These are phyloP conservation scores for Marasmius tenuissimus DNA, from an alignment of 1,284 basidiomycete species.

Conservation along the genomic window DNA sequence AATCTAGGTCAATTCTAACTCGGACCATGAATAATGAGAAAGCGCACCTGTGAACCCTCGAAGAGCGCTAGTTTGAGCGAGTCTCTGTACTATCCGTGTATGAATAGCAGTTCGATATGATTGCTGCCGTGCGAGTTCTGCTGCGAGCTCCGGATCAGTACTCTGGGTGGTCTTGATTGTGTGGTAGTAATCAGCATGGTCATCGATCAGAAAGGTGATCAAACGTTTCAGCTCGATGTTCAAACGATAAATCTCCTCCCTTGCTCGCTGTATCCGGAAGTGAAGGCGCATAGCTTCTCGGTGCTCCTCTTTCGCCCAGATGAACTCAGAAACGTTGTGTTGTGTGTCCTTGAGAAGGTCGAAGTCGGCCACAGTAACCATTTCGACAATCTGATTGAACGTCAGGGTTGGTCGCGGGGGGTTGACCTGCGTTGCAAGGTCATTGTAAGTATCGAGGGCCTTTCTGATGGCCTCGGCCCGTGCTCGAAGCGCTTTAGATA, in stretches of 20 bases:
- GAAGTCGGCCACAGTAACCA: constrained; percentile 6
- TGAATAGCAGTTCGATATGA: not conserved
- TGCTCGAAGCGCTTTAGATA: constrained; percentile 15
- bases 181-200: not conserved
- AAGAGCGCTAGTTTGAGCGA: not conserved
- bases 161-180: not conserved
- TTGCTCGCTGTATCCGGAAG: not conserved
- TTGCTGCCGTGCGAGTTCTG: not conserved
- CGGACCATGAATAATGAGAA: not conserved
- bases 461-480: constrained; percentile 14
- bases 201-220: constrained; percentile 6
- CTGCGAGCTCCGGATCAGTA: not conserved
- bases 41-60: not conserved
- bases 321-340: not conserved
- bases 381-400: constrained; percentile 7
- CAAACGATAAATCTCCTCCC: constrained; percentile 5
- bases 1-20: not conserved
- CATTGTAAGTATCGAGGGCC: constrained; percentile 18
- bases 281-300: constrained; percentile 4
- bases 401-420: not conserved
- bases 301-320: not conserved
- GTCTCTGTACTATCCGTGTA: not conserved
- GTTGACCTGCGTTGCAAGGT: not conserved
- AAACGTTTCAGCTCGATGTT: constrained; percentile 7
- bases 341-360: constrained; percentile 5